Evolutionary conservation across 345 rosid genomes (phyloP).

Genomic region (Iberis pinnata): DNA sequence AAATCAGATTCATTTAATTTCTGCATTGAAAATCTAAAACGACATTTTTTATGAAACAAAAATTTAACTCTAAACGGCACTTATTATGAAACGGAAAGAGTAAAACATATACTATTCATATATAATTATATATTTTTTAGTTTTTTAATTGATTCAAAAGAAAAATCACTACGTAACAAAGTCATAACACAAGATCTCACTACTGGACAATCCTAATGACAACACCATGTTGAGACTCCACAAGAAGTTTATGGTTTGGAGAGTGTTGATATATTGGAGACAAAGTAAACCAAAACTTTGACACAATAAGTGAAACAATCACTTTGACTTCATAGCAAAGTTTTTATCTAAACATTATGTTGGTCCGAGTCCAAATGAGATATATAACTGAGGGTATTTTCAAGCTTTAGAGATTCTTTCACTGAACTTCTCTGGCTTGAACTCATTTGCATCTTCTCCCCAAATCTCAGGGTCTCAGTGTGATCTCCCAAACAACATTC

Average conservation of each 20-base stretch:
- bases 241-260: conserved; percentile 61
- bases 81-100: conserved; percentile 3
- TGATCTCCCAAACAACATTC: conserved; percentile 31
- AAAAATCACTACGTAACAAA: no score
- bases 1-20: no score
- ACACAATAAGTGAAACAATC: conserved; percentile 52
- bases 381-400: conserved; percentile 54
- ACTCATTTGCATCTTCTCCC: conserved; percentile 66
- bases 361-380: conserved; percentile 75
- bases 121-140: no score
- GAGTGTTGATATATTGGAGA: conserved; percentile 61
- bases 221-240: conserved; percentile 68
- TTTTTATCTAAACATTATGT: conserved; percentile 65
- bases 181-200: conserved; percentile 11
- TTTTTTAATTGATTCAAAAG: no score
- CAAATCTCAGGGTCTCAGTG: conserved; percentile 60
- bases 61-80: no score
- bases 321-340: conserved; percentile 64
- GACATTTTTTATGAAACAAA: no score
- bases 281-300: conserved; percentile 51
- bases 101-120: not conserved
- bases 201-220: conserved; percentile 25
- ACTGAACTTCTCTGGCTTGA: conserved; percentile 62
- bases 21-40: no score
- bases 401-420: conserved; percentile 69